Percentiles rank a stretch among this genome's conserved stretches.
Evolutionary conservation across 352 stramenopile genomes (phyloP).

Genomic region (Globisporangium barbulae): DNA sequence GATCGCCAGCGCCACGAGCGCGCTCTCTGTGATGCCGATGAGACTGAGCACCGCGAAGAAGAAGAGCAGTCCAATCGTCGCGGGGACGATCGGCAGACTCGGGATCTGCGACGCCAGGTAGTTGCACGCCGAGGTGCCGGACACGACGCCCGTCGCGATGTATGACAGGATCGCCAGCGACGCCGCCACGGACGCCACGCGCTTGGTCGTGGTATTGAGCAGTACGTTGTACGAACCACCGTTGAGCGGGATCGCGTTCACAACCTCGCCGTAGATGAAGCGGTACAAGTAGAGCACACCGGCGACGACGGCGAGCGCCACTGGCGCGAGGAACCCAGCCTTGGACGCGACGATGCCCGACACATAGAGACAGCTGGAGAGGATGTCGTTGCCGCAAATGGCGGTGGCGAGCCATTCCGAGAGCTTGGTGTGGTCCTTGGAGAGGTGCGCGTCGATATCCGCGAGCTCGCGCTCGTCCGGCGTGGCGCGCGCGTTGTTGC

Average conservation of each 20-base stretch:
- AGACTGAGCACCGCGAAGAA: slow-evolving; percentile 91
- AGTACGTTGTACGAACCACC: slow-evolving; percentile 96
- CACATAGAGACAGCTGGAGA: slow-evolving; percentile 92
- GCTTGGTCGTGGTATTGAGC: slow-evolving; percentile 94
- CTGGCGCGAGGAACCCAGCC: slow-evolving; percentile 88
- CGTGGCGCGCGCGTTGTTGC: slow-evolving; percentile 53
- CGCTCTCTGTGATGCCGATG: slow-evolving; percentile 92
- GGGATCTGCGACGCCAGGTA: slow-evolving; percentile 82
- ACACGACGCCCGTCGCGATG: slow-evolving; percentile 93
- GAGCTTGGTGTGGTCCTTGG: slow-evolving; percentile 78
- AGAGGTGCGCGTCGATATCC: slow-evolving; percentile 75
- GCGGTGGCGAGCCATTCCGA: slow-evolving; percentile 92
- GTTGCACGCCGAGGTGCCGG: slow-evolving; percentile 83
- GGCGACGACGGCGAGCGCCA: slow-evolving; percentile 89
- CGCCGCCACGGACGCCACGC: slow-evolving; percentile 90
- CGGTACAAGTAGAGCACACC: slow-evolving; percentile 86
- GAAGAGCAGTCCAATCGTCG: slow-evolving; percentile 83
- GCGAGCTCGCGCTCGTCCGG: slow-evolving; percentile 62
- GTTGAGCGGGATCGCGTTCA: slow-evolving; percentile 93
- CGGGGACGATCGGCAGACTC: slow-evolving; percentile 69
- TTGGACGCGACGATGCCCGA: slow-evolving; percentile 82
- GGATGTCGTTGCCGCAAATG: slow-evolving; percentile 96
- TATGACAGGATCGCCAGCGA: slow-evolving; percentile 95
- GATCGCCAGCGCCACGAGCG: slow-evolving; percentile 88
- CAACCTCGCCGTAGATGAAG: slow-evolving; percentile 95